Evolutionary conservation across 176 grass and related monocot species (phyloP), one percentile per base, ranked within the genome.

Genomic region (Elaeis guineensis): DNA sequence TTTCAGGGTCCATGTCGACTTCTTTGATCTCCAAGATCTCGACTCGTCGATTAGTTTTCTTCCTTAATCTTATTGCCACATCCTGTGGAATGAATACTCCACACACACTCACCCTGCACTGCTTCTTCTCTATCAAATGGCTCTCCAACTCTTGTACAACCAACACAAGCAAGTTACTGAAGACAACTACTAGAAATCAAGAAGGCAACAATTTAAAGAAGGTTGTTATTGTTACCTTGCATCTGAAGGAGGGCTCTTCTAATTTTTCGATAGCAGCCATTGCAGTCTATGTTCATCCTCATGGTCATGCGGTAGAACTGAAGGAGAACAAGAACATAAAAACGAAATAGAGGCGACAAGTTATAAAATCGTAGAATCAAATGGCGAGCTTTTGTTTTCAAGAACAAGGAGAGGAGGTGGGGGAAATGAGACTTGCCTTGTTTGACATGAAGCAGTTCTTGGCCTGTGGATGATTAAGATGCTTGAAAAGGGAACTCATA

Each of bases 201-300:
- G 25, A 55, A 18, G 16, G 11, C 35, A 44, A 44, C 35, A 44
- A 44, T 14, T 12, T 14, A 44, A 12, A 2, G 0, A 11, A 44
- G 9, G 35, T 14, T 44, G 9, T 44, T 44, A 44, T 14, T 60
- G n/a, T 65, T 50, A 90, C 87, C 92, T 63, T 83, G 87, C 78
- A 91, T 97, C 65, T 97, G 81, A 63, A 68, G 83, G 67, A 97
- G 84, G 49, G 75, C 75, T 71, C 72, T 80, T 55, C 78, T 82
- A 66, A 91, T 97, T 69, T 82, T 97, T 25, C 72, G 68, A 71
- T 83, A 88, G 81, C 93, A 97, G 20, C 87, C 93, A 49, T 97
- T 91, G 78, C 92, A 97, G 73, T 91, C 93, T 48, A 97, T 91
- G 80, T 72, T 97, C 76, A 97, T 91, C 81, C 84, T 81, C 30